Percentiles rank a stretch among this genome's conserved stretches.
These are phyloP conservation scores for Aquilaria agallochum DNA, from an alignment of 441 rosid species.

Conservation along the genomic window DNA sequence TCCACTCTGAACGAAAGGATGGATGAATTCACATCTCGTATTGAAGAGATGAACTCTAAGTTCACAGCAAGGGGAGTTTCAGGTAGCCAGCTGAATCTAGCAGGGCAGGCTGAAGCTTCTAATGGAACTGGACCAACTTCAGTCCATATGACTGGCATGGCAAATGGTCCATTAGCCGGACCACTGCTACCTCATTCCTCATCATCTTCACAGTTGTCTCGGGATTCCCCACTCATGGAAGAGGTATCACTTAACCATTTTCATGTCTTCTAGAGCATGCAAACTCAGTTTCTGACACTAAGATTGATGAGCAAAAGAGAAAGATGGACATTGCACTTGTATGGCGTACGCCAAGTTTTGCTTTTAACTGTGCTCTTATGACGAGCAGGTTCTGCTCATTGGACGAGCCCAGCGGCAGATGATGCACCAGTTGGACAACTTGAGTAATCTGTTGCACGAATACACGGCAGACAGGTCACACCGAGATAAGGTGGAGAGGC, in stretches of 20 bases:
- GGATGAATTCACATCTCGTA: conserved; percentile 86
- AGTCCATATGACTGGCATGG: conserved; percentile 46
- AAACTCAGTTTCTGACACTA: background rate
- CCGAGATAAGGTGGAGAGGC: conserved; percentile 41
- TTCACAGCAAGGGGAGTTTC: conserved; percentile 47
- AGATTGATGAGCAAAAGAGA: background rate
- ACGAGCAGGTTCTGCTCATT: conserved; percentile 48
- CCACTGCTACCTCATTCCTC: conserved; percentile 62
- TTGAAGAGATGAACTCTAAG: conserved; percentile 85
- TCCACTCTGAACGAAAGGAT: conserved; percentile 91
- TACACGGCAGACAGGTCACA: conserved; percentile 58
- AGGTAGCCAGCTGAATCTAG: conserved; percentile 76
- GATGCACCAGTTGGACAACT: conserved; percentile 78
- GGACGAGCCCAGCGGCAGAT: conserved; percentile 83
- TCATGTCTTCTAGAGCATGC: background rate
- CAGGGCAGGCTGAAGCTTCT: conserved; percentile 68
- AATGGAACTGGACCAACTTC: conserved; percentile 73
- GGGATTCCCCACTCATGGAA: conserved; percentile 80
- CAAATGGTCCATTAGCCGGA: conserved; percentile 52
- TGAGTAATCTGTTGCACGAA: conserved; percentile 72
- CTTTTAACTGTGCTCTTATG: background rate
- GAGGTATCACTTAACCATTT: conserved; percentile 51
- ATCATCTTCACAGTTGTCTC: conserved; percentile 78
- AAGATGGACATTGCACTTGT: background rate
- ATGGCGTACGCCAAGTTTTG: background rate